phyloP scores from a whole-genome alignment of 1,284 basidiomycete genomes.

The Rhodotorula sp. region DNA sequence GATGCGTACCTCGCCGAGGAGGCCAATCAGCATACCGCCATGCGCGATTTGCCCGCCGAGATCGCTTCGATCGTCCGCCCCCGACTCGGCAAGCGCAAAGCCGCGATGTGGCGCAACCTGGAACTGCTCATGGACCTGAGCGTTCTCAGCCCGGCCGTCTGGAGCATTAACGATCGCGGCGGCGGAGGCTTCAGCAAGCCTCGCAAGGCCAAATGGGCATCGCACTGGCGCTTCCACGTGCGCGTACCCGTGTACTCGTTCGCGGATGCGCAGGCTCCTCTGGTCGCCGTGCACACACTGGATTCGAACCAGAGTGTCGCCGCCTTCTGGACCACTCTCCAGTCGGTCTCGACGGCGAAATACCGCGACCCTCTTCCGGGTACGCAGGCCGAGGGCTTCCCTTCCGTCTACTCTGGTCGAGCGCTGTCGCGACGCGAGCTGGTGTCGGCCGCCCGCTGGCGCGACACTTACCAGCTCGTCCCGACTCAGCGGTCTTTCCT shows the following conservation, averaged over 20 bases:
- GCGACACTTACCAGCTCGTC: conserved; percentile 30
- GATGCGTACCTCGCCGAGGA: conserved; percentile 54
- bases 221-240: conserved; percentile 62
- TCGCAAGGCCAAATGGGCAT: conserved; percentile 50
- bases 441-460: conserved; percentile 11
- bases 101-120: conserved; percentile 61
- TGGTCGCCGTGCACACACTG: conserved; percentile 33
- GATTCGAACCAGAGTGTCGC: conserved; percentile 50
- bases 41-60: conserved; percentile 57
- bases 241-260: conserved; percentile 60
- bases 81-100: conserved; percentile 58
- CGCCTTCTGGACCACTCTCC: conserved; percentile 61
- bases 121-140: conserved; percentile 59
- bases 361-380: neutral
- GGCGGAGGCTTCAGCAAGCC: neutral
- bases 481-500: conserved; percentile 27
- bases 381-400: neutral
- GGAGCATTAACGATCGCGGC: conserved; percentile 18
- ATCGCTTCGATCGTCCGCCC: conserved; percentile 59
- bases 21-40: conserved; percentile 55
- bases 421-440: neutral
- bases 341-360: conserved; percentile 29
- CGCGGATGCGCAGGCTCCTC: conserved; percentile 52
- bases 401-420: neutral
- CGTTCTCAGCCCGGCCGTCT: conserved; percentile 59